Evolutionary conservation across 805 yeast genomes (phyloP), one percentile per base, ranked within the genome.

Genomic region (Saturnispora gosingensis): DNA sequence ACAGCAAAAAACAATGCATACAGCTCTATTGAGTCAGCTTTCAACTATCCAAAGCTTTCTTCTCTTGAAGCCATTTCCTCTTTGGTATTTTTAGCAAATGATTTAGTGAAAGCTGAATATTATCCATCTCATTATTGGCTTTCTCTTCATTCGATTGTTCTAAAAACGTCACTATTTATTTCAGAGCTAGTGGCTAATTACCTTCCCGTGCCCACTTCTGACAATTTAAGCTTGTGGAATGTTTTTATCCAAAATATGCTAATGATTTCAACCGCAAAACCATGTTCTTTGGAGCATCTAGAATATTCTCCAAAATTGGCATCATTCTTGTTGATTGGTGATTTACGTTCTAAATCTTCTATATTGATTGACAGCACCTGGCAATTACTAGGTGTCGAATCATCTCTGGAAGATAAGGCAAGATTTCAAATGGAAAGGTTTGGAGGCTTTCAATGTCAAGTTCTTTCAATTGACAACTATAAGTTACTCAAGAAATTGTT

Each of bases 101-200:
- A 15, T 9, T 10, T 56, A 5, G 16, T 50, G 76, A 73, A 55
- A 75, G 82, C 34, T 73, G 72, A 48, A 81, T 77, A 56, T 61
- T 85, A 77, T 70, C 91, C 91, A 3, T 73, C 75, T 44, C 76
- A 74, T 30, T 82, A 79, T 58, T 88, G 96, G 96, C 65, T 87
- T 6, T 83, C 93, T 0, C 65, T 86, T 24, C 75, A 80, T 53
- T 76, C 85, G 0, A 56, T 81, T 54, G 66, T 82, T 20, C 71
- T 77, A 27, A 49, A 57, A 43, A 50, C 48, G 3, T 18, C 53
- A 16, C 54, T 28, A 20, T 42, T 49, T 3, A 3, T 52, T 24
- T 25, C 53, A 10, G 39, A 28, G 20, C 22, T 56, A 10, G 66
- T 84, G 69, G 65, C 76, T 5, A 58, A 61, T 8, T 72, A 73